A percentile compares a stretch with the other conserved stretches of the same genome.
These are phyloP conservation scores for Lanmaoa rubissima DNA, from an alignment of 768 basidiomycete species.

Conservation along the genomic window DNA sequence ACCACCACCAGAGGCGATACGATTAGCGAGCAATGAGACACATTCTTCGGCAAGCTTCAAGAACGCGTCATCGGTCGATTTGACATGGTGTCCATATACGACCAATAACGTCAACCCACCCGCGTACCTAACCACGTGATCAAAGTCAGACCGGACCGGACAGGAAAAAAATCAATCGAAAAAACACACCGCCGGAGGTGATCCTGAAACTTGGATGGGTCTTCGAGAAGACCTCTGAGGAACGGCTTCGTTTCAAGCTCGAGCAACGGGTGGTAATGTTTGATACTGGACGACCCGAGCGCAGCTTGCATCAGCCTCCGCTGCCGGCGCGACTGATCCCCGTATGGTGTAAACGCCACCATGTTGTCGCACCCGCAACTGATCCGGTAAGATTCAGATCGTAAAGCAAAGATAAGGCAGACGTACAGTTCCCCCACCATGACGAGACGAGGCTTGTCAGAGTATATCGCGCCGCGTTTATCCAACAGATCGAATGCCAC, in stretches of 20 bases:
- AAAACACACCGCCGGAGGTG: constrained; percentile 34
- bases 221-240: constrained; percentile 51
- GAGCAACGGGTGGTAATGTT: constrained; percentile 56
- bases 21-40: constrained; percentile 41
- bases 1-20: constrained; percentile 42
- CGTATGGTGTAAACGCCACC: constrained; percentile 68
- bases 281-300: constrained; percentile 51
- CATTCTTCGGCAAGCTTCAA: constrained; percentile 43
- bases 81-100: constrained; percentile 58
- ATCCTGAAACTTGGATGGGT: constrained; percentile 35
- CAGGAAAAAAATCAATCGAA: too few relatives aligned
- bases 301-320: constrained; percentile 67
- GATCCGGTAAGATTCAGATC: constrained; percentile 12
- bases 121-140: constrained; percentile 38
- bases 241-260: constrained; percentile 56
- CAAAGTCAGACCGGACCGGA: constrained; percentile 18
- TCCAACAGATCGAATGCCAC: constrained; percentile 65
- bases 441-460: constrained; percentile 66
- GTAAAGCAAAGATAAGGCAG: not conserved
- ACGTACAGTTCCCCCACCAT: constrained; percentile 74
- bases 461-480: constrained; percentile 67
- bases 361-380: constrained; percentile 66
- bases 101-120: constrained; percentile 56
- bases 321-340: constrained; percentile 60
- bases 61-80: constrained; percentile 40